Evolutionary conservation across 257 asterid species (phyloP).

Genomic region (Orobanche coerulescens): DNA sequence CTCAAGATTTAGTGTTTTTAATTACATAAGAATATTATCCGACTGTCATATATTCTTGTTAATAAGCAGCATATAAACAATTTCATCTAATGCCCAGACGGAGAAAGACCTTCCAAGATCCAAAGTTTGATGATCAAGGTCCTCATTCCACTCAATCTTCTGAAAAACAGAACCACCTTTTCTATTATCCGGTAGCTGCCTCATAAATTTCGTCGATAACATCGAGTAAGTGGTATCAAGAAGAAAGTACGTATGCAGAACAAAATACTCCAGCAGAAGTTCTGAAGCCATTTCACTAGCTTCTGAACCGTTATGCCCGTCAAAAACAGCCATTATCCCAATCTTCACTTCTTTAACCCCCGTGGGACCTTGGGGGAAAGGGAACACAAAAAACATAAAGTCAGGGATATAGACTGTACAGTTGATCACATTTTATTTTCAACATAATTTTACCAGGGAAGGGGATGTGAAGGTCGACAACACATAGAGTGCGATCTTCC

Average conservation of each 20-base stretch:
- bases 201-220: conserved; percentile 46
- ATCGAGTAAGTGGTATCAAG: conserved; percentile 68
- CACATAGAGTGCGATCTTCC: conserved; percentile 84
- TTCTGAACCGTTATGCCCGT: conserved; percentile 93
- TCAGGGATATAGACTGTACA: background rate
- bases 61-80: conserved; percentile 3
- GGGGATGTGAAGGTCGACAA: conserved; percentile 67
- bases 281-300: conserved; percentile 95
- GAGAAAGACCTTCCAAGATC: conserved; percentile 63
- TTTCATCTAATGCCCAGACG: background rate
- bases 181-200: conserved; percentile 46
- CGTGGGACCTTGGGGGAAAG: conserved; percentile 38
- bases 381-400: background rate
- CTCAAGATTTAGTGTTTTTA: background rate
- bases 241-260: conserved; percentile 80
- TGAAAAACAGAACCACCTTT: conserved; percentile 31
- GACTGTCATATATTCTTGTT: background rate
- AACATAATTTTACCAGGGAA: conserved; percentile 52
- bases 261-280: conserved; percentile 67
- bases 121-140: conserved; percentile 31
- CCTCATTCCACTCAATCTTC: conserved; percentile 46
- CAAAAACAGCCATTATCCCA: conserved; percentile 85
- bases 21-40: background rate
- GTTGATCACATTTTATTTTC: background rate
- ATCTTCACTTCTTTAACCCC: conserved; percentile 69